Evolutionary conservation across 176 grass and related monocot genomes (phyloP).

Genomic region (Cenchrus fungigraminus): DNA sequence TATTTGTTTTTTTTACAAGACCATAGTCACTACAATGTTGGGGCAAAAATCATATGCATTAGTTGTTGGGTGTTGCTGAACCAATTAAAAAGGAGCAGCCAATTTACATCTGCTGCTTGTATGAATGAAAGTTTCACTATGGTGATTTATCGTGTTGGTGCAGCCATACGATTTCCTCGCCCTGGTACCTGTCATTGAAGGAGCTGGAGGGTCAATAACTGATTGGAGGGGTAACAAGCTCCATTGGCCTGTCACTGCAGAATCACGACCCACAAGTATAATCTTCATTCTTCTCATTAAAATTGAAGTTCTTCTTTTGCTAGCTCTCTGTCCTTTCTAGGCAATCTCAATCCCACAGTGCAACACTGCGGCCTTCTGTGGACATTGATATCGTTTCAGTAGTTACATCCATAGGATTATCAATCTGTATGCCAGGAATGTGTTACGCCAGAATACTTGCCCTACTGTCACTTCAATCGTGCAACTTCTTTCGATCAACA

Average conservation of each 20-base stretch:
- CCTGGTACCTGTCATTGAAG: conserved; percentile 83
- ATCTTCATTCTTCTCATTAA: not conserved
- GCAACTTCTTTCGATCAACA: conserved; percentile 17
- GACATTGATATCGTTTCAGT: not conserved
- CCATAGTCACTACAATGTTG: not conserved
- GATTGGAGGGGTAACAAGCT: conserved; percentile 80
- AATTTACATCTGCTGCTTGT: not conserved
- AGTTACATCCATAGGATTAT: not conserved
- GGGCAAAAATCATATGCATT: not conserved
- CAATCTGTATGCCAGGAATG: not conserved
- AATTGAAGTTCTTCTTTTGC: not conserved
- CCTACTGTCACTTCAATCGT: not conserved
- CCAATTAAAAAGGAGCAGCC: not conserved
- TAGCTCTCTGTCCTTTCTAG: not conserved
- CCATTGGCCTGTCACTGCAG: conserved; percentile 61
- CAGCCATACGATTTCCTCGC: conserved; percentile 90
- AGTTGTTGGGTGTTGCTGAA: not conserved
- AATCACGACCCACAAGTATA: conserved; percentile 73
- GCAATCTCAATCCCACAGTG: not conserved
- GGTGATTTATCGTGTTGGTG: conserved; percentile 21
- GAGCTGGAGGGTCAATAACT: conserved; percentile 86
- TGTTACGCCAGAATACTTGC: not conserved
- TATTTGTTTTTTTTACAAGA: not conserved
- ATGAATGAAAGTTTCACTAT: conserved; percentile 8
- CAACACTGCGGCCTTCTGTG: not conserved